Evolutionary conservation across 2,329 filamentous ascomycete species (phyloP), one percentile per base, ranked within the genome.

Genomic region (Daldinia sp.): DNA sequence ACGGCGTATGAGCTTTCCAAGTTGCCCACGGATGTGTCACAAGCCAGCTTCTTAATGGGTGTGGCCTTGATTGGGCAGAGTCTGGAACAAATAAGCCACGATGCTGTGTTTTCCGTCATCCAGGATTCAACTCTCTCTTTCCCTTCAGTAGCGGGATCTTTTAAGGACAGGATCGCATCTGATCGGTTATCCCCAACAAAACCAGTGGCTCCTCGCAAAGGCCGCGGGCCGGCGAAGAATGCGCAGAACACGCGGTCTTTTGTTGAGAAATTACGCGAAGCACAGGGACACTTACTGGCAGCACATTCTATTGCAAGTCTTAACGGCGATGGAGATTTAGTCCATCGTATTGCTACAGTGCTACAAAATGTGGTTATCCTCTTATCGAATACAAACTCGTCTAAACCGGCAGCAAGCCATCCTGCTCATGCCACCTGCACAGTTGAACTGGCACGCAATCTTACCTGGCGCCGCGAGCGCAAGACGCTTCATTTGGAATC

Each of bases 91-190:
- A 92, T 97, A 83, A 87, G 90, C 12, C 86, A 87, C 4, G 93
- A 97, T 79, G 90, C 94, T 2, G 91, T 96, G 3, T 97, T 95
- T 78, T 97, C 93, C 18, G 92, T 95, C 9, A 87, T 98, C 15
- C 93, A 95, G 51, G 96, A 99, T 75, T 98, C 96, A 0, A 97
- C 94, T 0, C 90, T 98, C 28, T 97, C 94, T 0, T 91, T 95
- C 67, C 93, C 94, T 1, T 90, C 93, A 0, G 84, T 95, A 41
- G 81, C 82, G 70, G 77, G 80, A 68, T 65, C 75, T 15, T 65
- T 72, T 30, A 74, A 81, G 28, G 85, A 85, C 37, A 82, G 81
- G 67, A 70, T 66, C n/a, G 72, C 74, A 30, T 73, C 78, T 10
- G 81, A 84, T 48, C 78, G 79, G 33, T 70, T 76, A 23, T 80